These are phyloP conservation scores for Phaseolus coccineus DNA, from an alignment of 331 rosid genomes.

Conservation along the genomic window DNA sequence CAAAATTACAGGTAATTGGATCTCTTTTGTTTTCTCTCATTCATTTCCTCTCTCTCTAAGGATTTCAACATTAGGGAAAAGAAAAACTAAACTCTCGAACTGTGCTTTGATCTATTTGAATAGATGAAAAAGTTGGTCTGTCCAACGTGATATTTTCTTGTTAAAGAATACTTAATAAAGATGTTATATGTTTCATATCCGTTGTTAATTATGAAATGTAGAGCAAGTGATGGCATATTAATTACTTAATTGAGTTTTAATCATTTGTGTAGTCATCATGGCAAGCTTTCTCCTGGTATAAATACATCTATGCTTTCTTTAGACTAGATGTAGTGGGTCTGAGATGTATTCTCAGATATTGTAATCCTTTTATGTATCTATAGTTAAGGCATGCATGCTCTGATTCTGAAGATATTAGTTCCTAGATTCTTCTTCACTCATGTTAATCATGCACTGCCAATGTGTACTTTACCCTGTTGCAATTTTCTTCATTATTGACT, in stretches of 20 bases:
- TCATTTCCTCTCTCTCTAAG: not conserved
- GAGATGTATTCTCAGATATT: not conserved
- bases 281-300: constrained; percentile 7
- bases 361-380: constrained; percentile 6
- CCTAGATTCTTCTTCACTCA: constrained; percentile 32
- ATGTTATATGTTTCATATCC: not conserved
- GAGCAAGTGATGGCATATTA: constrained; percentile 25
- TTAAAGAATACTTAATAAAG: constrained; percentile 22
- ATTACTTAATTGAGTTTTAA: constrained; percentile 6
- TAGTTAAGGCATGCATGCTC: constrained; percentile 14
- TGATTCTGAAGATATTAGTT: constrained; percentile 26
- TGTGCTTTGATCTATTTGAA: constrained; percentile 26
- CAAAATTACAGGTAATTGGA: constrained; percentile 73
- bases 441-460: constrained; percentile 13
- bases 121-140: not conserved
- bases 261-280: not conserved
- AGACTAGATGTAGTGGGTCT: constrained; percentile 15
- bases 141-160: constrained; percentile 30
- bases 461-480: not conserved
- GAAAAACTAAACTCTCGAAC: not conserved
- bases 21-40: constrained; percentile 31
- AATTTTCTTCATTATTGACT: not conserved
- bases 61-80: not conserved
- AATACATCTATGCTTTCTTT: not conserved
- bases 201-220: constrained; percentile 23